phyloP scores from a whole-genome alignment of 441 rosid species.

The Capsella rubella region DNA sequence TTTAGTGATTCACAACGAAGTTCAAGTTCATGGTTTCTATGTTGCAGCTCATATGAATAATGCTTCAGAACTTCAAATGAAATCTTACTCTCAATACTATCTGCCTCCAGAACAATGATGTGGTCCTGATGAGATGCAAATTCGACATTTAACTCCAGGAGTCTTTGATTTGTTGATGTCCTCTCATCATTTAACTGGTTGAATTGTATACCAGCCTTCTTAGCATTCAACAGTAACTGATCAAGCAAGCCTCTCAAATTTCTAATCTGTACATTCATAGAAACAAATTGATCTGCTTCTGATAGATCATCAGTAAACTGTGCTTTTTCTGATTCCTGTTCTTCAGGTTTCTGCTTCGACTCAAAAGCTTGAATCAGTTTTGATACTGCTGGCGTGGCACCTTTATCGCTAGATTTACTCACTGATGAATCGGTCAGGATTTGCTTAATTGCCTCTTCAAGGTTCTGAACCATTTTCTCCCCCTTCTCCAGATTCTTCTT shows the following conservation, averaged over 20 bases:
- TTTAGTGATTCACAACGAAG: slow-evolving; percentile 55
- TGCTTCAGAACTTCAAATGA: slow-evolving; percentile 72
- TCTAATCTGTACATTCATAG: slow-evolving; percentile 55
- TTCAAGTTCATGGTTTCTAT: slow-evolving; percentile 61
- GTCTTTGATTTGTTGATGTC: slow-evolving; percentile 48
- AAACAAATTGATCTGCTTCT: slow-evolving; percentile 52
- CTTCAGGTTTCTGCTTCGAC: slow-evolving; percentile 69
- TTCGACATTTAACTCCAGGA: slow-evolving; percentile 56
- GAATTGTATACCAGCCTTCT: slow-evolving; percentile 50
- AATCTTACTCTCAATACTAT: slow-evolving; percentile 65
- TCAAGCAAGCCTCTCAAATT: slow-evolving; percentile 64
- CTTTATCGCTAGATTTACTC: slow-evolving; percentile 55
- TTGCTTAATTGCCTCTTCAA: slow-evolving; percentile 69
- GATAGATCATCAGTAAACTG: slow-evolving; percentile 51
- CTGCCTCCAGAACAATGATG: slow-evolving; percentile 60
- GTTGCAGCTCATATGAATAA: slow-evolving; percentile 52
- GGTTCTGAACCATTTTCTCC: slow-evolving; percentile 58
- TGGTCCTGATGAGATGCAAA: slow-evolving; percentile 62
- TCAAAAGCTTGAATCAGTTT: slow-evolving; percentile 93
- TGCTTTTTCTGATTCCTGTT: slow-evolving; percentile 60
- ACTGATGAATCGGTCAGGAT: slow-evolving; percentile 52
- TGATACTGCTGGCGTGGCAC: slow-evolving; percentile 64
- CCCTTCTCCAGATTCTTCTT: slow-evolving; percentile 67
- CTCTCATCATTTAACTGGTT: slow-evolving; percentile 56
- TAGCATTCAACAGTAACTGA: slow-evolving; percentile 65